phyloP scores from a whole-genome alignment of 176 grass and related monocot genomes.

The Echinochloa phyllopogon region DNA sequence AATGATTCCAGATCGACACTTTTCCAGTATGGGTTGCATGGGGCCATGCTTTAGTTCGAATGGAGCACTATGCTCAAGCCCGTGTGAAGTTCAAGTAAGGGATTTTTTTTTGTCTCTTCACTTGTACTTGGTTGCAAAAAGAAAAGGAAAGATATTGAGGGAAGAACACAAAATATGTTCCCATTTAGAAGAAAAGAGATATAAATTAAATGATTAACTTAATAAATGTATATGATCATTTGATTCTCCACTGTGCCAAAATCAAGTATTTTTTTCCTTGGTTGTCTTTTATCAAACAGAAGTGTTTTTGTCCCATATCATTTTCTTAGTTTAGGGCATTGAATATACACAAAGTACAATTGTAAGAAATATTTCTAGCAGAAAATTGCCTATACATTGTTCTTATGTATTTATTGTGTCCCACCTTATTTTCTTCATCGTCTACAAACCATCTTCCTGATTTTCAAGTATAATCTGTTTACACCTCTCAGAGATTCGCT shows the following conservation, averaged over 20 bases:
- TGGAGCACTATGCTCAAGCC: constrained; percentile 97
- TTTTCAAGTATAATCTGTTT: background rate
- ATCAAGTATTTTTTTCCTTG: background rate
- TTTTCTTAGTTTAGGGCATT: constrained; percentile 16
- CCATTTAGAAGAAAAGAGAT: constrained; percentile 24
- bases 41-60: constrained; percentile 95
- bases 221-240: constrained; percentile 21
- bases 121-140: constrained; percentile 3
- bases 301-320: constrained; percentile 18
- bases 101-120: constrained; percentile 26
- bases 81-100: constrained; percentile 98
- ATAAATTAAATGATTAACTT: background rate
- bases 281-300: constrained; percentile 4
- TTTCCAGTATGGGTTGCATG: constrained; percentile 96
- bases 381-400: background rate
- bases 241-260: constrained; percentile 31
- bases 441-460: background rate
- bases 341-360: background rate
- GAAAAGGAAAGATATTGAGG: background rate
- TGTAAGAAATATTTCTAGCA: background rate
- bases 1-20: constrained; percentile 75
- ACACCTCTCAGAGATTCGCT: background rate
- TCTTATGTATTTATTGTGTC: background rate
- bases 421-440: background rate
- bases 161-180: constrained; percentile 14